Percentiles rank a stretch among this genome's conserved stretches.
phyloP scores from a whole-genome alignment of 805 yeast genomes.

The Nadsonia fulvescens region DNA sequence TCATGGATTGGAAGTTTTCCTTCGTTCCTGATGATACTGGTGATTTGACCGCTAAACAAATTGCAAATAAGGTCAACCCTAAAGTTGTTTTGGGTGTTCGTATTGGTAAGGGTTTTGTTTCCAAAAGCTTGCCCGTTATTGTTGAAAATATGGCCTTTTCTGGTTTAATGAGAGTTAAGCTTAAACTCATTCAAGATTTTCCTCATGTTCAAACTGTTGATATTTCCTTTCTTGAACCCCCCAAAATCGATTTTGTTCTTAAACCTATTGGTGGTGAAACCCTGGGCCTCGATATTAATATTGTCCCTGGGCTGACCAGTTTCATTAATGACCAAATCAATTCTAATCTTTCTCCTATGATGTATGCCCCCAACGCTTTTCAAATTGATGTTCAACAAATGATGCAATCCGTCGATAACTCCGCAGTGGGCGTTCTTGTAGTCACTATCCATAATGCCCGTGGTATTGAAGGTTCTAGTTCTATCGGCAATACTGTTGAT shows the following conservation, averaged over 20 bases:
- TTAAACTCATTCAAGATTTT: conserved; percentile 76
- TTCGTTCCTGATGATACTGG: conserved; percentile 81
- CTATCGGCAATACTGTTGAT: conserved; percentile 65
- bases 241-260: conserved; percentile 71
- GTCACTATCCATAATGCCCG: conserved; percentile 49
- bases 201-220: conserved; percentile 91
- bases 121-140: conserved; percentile 49
- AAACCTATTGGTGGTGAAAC: conserved; percentile 66
- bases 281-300: conserved; percentile 74
- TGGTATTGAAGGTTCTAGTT: conserved; percentile 48
- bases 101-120: conserved; percentile 56
- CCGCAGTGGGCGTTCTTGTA: conserved; percentile 75
- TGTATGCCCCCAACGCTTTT: conserved; percentile 80
- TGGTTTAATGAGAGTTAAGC: conserved; percentile 57
- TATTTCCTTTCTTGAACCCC: conserved; percentile 70
- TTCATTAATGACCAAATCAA: conserved; percentile 70
- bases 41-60: conserved; percentile 72
- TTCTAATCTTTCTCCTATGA: conserved; percentile 75
- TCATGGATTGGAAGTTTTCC: conserved; percentile 93
- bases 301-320: conserved; percentile 73
- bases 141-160: conserved; percentile 67
- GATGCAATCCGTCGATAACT: conserved; percentile 52
- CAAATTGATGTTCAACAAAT: conserved; percentile 85
- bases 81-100: conserved; percentile 58
- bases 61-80: conserved; percentile 72